These are phyloP conservation scores for Mycena latifolia DNA, from an alignment of 768 basidiomycete species.

Conservation along the genomic window DNA sequence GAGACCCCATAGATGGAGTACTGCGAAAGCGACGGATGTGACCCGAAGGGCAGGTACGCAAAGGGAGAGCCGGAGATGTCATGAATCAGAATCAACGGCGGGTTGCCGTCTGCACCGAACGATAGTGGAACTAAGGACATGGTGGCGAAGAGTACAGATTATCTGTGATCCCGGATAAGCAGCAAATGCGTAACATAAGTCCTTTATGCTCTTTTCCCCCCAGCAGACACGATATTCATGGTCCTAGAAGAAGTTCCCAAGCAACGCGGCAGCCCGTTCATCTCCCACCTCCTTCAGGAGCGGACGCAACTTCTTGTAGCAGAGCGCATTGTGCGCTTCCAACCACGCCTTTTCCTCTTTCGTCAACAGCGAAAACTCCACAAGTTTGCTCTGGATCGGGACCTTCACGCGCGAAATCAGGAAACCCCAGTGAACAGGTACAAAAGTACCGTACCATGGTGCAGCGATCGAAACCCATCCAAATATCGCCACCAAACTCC, in stretches of 20 bases:
- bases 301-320: conserved; percentile 32
- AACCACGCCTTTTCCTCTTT: conserved; percentile 75
- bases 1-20: conserved; percentile 23
- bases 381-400: conserved; percentile 76
- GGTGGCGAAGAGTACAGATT: neutral
- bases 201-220: too few relatives aligned
- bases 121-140: conserved; percentile 27
- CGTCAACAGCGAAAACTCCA: conserved; percentile 68
- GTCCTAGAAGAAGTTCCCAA: conserved; percentile 31
- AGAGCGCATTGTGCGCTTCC: conserved; percentile 48
- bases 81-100: conserved; percentile 19
- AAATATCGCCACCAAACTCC: conserved; percentile 62
- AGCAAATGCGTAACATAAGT: too few relatives aligned
- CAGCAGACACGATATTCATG: too few relatives aligned
- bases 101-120: conserved; percentile 12
- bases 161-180: too few relatives aligned
- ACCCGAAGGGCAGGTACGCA: conserved; percentile 16
- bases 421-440: neutral
- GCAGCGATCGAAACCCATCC: conserved; percentile 77
- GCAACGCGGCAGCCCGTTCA: conserved; percentile 28
- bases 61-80: conserved; percentile 25
- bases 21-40: conserved; percentile 5
- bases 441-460: conserved; percentile 57
- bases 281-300: conserved; percentile 32
- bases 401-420: conserved; percentile 41